phyloP scores from a whole-genome alignment of 345 rosid genomes.

The Angophora floribunda region DNA sequence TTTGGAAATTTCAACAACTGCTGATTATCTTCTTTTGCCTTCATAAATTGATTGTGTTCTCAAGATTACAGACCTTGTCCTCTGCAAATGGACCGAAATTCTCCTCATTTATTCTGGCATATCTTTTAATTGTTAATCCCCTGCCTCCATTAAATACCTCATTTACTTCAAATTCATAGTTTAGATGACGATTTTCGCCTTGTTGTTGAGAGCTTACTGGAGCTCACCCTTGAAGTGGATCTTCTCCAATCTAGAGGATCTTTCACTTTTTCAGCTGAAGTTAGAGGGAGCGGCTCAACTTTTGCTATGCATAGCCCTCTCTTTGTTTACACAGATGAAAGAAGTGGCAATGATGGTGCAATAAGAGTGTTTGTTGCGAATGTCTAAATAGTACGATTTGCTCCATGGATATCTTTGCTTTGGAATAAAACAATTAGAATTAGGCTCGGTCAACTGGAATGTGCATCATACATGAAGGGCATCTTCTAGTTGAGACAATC shows the following conservation, averaged over 20 bases:
- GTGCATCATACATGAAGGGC: not conserved
- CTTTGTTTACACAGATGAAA: not conserved
- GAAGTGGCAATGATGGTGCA: not conserved
- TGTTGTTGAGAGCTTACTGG: not conserved
- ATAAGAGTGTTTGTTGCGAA: not conserved
- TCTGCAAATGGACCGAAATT: not conserved
- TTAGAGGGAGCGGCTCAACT: not conserved
- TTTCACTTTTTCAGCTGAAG: not conserved
- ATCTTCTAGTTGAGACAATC: not conserved
- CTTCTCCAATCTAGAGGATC: not conserved
- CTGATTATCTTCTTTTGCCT: not conserved
- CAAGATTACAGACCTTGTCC: not conserved
- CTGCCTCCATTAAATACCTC: not conserved
- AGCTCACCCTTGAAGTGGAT: not conserved
- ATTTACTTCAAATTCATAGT: not conserved
- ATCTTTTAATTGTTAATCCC: not conserved
- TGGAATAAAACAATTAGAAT: not conserved
- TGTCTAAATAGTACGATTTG: not conserved
- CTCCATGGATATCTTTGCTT: not conserved
- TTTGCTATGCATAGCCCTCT: not conserved
- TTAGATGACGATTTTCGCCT: not conserved
- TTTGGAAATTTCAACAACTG: not conserved
- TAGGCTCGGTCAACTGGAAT: not conserved
- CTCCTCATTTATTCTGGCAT: not conserved
- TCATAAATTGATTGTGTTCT: not conserved